Conservation (phyloP, 2,329 filamentous ascomycete genomes). For the Drechslerella coelobrocha region DNA sequence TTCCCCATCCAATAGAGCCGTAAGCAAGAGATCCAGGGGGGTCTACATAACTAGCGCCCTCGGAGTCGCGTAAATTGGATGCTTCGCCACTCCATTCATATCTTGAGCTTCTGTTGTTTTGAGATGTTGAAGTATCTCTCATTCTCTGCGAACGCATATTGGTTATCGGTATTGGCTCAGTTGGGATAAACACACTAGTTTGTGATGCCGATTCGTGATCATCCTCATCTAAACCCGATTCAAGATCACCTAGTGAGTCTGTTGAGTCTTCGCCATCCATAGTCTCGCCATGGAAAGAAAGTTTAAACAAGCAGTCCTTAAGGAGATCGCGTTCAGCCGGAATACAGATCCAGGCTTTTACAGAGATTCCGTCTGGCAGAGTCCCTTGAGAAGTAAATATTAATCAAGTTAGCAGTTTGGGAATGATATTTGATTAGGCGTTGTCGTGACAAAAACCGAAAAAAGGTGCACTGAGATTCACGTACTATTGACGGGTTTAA, state of each 20-base stretch:
- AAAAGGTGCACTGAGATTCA: background rate
- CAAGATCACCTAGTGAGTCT: background rate
- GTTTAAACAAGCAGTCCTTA: slow-evolving; percentile 6
- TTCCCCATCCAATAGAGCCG: no score
- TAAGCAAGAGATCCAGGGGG: no score
- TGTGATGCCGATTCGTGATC: no score
- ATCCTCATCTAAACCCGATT: background rate
- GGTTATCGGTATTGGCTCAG: no score
- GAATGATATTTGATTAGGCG: no score
- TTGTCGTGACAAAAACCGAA: background rate
- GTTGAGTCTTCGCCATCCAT: slow-evolving; percentile 2
- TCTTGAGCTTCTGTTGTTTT: no score
- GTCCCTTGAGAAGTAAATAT: background rate
- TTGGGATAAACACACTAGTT: no score
- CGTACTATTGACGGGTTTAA: slow-evolving; percentile 15
- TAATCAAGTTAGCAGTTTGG: background rate
- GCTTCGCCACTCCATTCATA: no score
- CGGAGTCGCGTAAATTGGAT: no score
- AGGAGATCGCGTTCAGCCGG: background rate
- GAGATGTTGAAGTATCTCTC: no score
- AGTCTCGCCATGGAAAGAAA: slow-evolving; percentile 5
- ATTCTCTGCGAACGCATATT: no score
- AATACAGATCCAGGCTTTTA: slow-evolving; percentile 5
- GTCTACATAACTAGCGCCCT: no score
- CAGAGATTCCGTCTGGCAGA: background rate